These are phyloP conservation scores for Microbotryomycetes sp. DNA, from an alignment of 1,284 basidiomycete species.

Conservation along the genomic window DNA sequence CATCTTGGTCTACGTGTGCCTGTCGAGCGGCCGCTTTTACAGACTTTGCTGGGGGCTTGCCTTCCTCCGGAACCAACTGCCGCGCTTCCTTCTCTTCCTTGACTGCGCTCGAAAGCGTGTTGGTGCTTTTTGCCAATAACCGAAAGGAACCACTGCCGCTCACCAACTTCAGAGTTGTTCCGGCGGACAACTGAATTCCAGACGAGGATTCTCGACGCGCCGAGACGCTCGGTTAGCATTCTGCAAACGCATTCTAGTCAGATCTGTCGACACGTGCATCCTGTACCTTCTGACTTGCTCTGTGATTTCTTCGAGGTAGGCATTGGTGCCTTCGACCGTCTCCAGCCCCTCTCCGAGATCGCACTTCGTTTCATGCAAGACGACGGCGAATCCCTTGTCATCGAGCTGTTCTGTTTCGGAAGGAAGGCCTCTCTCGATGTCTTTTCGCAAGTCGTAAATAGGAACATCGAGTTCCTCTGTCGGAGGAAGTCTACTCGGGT, in stretches of 20 bases:
- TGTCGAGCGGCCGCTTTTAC: constrained; percentile 33
- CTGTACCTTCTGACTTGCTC: constrained; percentile 26
- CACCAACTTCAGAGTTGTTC: not conserved
- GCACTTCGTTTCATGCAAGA: constrained; percentile 25
- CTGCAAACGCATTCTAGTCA: constrained; percentile 7
- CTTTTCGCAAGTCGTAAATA: constrained; percentile 31
- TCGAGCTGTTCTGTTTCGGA: constrained; percentile 28
- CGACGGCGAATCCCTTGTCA: constrained; percentile 32
- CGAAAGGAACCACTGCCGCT: not conserved
- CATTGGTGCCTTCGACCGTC: constrained; percentile 31
- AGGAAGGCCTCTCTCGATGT: constrained; percentile 16
- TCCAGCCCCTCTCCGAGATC: constrained; percentile 18
- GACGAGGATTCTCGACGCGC: constrained; percentile 35
- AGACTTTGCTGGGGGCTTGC: constrained; percentile 16
- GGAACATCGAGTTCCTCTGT: constrained; percentile 29
- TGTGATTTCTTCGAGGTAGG: constrained; percentile 33
- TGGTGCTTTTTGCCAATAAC: not conserved
- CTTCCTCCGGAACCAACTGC: constrained; percentile 7
- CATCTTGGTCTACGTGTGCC: constrained; percentile 39
- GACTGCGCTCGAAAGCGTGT: not conserved
- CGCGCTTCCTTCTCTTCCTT: constrained; percentile 1
- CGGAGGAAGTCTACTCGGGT: constrained; percentile 27
- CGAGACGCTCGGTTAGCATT: constrained; percentile 28
- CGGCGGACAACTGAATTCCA: constrained; percentile 36
- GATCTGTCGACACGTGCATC: not conserved